Evolutionary conservation across 805 yeast genomes (phyloP).

Genomic region (Ogataea minuta): DNA sequence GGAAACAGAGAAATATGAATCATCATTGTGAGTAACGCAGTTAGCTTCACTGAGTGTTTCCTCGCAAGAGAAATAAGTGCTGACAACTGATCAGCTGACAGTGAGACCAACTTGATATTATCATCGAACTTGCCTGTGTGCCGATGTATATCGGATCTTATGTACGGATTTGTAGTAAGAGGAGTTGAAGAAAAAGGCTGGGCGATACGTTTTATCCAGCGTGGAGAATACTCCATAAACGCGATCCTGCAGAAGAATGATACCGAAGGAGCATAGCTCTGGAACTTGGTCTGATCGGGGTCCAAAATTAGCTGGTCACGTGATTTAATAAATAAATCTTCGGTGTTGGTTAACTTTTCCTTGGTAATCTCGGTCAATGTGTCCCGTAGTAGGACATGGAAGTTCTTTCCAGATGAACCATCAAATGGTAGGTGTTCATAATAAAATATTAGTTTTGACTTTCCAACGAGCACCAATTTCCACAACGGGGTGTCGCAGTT

Average conservation of each 20-base stretch:
- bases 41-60: constrained; percentile 19
- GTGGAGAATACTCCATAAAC: not conserved
- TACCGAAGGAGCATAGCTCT: constrained; percentile 11
- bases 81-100: constrained; percentile 8
- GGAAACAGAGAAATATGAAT: constrained; percentile 14
- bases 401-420: constrained; percentile 34
- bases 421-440: constrained; percentile 36
- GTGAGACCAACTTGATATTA: constrained; percentile 3
- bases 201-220: constrained; percentile 1
- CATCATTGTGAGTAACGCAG: constrained; percentile 17
- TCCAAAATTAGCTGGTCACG: not conserved
- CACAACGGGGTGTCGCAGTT: constrained; percentile 21
- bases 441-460: constrained; percentile 19
- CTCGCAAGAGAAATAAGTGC: constrained; percentile 12
- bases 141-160: constrained; percentile 4
- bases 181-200: constrained; percentile 2
- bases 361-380: constrained; percentile 23
- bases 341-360: not conserved
- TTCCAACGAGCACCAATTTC: constrained; percentile 20
- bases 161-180: not conserved
- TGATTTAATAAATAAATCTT: constrained; percentile 5
- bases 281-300: constrained; percentile 7
- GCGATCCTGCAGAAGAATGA: not conserved
- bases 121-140: constrained; percentile 7
- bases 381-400: constrained; percentile 24